phyloP scores from a whole-genome alignment of 192 early-diverging fungal species.

The Umbelopsis sp. region DNA sequence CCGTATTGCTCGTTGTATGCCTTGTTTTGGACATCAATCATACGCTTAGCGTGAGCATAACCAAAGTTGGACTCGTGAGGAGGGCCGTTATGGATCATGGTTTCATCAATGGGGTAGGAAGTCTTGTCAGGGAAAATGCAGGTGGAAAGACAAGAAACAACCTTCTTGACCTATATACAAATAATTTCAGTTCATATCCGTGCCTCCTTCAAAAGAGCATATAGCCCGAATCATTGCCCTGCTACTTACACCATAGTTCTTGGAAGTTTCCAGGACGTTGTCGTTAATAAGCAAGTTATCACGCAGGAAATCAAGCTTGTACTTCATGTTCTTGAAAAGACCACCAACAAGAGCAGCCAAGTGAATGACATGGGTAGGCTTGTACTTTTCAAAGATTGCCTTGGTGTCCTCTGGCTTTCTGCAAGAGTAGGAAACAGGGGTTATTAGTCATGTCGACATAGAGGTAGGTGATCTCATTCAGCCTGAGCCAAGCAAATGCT shows the following conservation, averaged over 20 bases:
- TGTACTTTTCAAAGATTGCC: conserved; percentile 73
- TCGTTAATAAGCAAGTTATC: conserved; percentile 83
- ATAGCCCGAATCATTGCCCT: background rate
- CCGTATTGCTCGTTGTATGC: conserved; percentile 81
- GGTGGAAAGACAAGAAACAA: conserved; percentile 84
- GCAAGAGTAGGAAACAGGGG: background rate
- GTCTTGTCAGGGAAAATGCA: conserved; percentile 88
- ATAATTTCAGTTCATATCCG: background rate
- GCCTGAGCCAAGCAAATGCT: background rate
- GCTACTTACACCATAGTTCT: conserved; percentile 56
- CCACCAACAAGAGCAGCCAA: conserved; percentile 75
- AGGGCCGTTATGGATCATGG: conserved; percentile 81
- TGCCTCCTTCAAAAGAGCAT: background rate
- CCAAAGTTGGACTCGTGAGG: conserved; percentile 83
- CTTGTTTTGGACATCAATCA: conserved; percentile 84
- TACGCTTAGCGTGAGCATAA: conserved; percentile 81
- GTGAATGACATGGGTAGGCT: conserved; percentile 82
- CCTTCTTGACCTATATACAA: conserved; percentile 65
- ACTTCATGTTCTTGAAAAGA: conserved; percentile 80
- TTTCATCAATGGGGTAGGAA: conserved; percentile 82
- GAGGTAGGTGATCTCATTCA: too few species aligned
- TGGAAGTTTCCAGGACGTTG: conserved; percentile 65
- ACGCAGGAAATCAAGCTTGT: conserved; percentile 75
- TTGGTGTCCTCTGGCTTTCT: conserved; percentile 63
- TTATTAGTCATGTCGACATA: too few species aligned